A percentile compares a stretch with the other conserved stretches of the same genome.
Conservation (phyloP, 345 rosid species). For the Syzygium oleosum region DNA sequence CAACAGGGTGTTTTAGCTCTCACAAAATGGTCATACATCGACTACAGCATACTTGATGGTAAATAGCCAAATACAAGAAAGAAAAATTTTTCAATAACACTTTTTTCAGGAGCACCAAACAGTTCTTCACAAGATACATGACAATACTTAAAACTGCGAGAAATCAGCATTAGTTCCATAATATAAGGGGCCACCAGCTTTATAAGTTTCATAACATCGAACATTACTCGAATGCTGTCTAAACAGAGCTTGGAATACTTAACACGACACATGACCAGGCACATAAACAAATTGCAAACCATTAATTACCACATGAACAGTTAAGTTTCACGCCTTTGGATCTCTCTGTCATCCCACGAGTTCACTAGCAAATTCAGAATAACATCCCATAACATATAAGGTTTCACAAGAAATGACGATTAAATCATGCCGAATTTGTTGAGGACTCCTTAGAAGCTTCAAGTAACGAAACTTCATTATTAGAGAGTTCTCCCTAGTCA, state of each 20-base stretch:
- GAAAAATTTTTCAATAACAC: neutral
- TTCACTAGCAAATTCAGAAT: no score
- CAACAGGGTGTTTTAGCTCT: neutral
- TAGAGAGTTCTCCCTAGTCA: neutral
- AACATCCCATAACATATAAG: no score
- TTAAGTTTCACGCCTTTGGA: no score
- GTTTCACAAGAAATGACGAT: neutral
- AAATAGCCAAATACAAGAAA: neutral
- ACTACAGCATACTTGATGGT: neutral
- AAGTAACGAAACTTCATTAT: neutral
- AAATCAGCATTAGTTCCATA: neutral
- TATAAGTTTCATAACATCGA: neutral
- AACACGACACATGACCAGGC: rapidly evolving
- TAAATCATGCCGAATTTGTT: no score
- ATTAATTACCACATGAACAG: neutral
- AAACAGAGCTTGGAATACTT: neutral
- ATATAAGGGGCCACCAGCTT: neutral
- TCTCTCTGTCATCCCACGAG: no score
- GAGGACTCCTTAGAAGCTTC: neutral
- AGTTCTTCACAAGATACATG: constrained; percentile 4
- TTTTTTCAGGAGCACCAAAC: neutral
- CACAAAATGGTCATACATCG: neutral
- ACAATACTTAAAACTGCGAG: neutral
- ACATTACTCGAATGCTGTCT: rapidly evolving
- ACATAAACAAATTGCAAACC: neutral